A percentile compares a stretch with the other conserved stretches of the same genome.
phyloP scores from a whole-genome alignment of 495 filamentous ascomycete species.

The Echria macrotheca region DNA sequence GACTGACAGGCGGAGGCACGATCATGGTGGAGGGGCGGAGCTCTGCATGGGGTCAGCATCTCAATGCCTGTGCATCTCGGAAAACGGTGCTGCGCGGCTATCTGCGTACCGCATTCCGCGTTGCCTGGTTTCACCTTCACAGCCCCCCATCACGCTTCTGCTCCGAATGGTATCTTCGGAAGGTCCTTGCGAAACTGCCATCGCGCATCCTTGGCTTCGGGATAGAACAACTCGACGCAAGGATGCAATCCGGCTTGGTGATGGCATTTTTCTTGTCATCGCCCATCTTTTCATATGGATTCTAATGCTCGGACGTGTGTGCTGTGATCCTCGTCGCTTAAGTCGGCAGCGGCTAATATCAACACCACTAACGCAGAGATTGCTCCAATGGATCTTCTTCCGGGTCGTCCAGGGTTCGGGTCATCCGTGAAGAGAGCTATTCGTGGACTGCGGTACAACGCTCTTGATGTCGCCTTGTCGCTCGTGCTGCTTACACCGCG shows the following conservation, averaged over 20 bases:
- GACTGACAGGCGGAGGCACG: background rate
- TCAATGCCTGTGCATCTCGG: conserved; percentile 8
- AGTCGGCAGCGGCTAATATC: conserved; percentile 2
- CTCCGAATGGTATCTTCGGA: no score
- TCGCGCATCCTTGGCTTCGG: no score
- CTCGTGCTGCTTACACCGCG: no score
- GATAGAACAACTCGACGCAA: no score
- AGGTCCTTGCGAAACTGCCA: no score
- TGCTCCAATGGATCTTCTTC: conserved; percentile 4
- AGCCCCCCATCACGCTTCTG: background rate
- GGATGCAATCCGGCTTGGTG: no score
- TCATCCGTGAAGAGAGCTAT: no score
- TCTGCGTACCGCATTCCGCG: conserved; percentile 1
- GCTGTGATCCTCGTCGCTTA: background rate
- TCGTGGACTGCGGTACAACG: no score
- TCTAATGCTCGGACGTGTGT: conserved; percentile 1
- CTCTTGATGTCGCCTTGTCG: no score
- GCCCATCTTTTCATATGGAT: conserved; percentile 2
- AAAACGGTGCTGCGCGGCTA: conserved; percentile 8
- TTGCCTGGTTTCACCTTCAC: conserved; percentile 15
- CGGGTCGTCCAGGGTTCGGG: no score
- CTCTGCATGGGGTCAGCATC: conserved; percentile 6
- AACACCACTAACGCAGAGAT: background rate
- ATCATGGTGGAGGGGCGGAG: conserved; percentile 4
- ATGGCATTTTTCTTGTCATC: background rate